Conservation (phyloP, 2,329 filamentous ascomycete species). For the Colletotrichum zoysiae region DNA sequence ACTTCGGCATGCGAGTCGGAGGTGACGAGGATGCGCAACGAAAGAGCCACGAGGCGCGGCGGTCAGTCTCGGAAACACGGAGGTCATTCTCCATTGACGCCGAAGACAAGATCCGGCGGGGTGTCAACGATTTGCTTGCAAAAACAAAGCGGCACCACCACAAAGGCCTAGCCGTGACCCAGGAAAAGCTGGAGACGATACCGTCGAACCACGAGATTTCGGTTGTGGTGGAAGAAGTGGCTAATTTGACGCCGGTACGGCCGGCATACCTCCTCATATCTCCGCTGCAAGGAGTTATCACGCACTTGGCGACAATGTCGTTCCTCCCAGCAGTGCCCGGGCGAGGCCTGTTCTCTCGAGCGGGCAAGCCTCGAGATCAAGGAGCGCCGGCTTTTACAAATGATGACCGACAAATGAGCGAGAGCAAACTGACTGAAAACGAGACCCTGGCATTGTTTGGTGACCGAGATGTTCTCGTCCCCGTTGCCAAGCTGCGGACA, state of each 20-base stretch:
- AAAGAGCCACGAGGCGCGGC: conserved; percentile 55
- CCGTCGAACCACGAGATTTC: conserved; percentile 44
- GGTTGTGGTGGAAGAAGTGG: conserved; percentile 48
- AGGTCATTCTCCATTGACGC: conserved; percentile 57
- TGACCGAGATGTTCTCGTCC: conserved; percentile 79
- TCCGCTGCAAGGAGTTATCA: conserved; percentile 72
- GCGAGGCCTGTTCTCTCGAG: conserved; percentile 41
- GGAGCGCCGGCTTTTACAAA: conserved; percentile 33
- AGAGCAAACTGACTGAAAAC: conserved; percentile 69
- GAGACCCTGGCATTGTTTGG: conserved; percentile 81
- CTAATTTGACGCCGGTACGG: conserved; percentile 53
- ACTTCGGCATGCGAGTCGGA: conserved; percentile 61
- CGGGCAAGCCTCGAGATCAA: conserved; percentile 27
- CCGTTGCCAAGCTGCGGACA: conserved; percentile 70
- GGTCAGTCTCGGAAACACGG: conserved; percentile 55
- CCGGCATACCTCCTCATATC: conserved; percentile 76
- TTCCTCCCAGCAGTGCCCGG: conserved; percentile 54
- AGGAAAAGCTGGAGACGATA: conserved; percentile 43
- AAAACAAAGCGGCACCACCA: conserved; percentile 52
- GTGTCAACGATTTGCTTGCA: conserved; percentile 62
- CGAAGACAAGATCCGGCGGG: conserved; percentile 61
- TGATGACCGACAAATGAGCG: conserved; percentile 49
- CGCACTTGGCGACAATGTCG: conserved; percentile 73
- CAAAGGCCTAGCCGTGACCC: conserved; percentile 14
- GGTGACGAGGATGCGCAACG: conserved; percentile 60